Percentiles rank a stretch among this genome's conserved stretches.
Conservation (phyloP, 306 rosid genomes). For the Vigna radiata region DNA sequence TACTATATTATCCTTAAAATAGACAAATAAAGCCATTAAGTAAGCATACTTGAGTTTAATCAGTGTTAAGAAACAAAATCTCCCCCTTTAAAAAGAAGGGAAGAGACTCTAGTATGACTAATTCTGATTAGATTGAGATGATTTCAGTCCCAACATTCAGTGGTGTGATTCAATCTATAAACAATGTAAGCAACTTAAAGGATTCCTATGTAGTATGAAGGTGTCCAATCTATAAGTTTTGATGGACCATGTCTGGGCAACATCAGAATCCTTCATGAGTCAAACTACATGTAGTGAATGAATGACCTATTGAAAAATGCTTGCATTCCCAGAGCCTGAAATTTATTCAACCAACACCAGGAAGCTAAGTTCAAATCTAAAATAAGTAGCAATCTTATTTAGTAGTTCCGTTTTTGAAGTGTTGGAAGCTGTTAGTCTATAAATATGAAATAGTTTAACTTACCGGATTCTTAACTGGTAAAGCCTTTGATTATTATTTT, state of each 20-base stretch:
- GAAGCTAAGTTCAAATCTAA: slow-evolving; percentile 2
- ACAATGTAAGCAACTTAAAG: not conserved
- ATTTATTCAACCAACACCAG: not conserved
- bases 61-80: not conserved
- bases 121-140: slow-evolving; percentile 24
- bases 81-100: not conserved
- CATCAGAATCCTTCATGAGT: slow-evolving; percentile 18
- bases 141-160: slow-evolving; percentile 8
- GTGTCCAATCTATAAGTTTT: not conserved
- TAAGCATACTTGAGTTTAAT: not conserved
- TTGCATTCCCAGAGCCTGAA: not conserved
- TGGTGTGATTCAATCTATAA: not conserved
- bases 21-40: not conserved
- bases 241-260: not conserved
- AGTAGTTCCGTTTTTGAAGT: slow-evolving; percentile 10
- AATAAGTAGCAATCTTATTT: slow-evolving; percentile 14
- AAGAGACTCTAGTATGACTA: not conserved
- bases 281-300: not conserved
- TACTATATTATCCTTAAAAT: not conserved
- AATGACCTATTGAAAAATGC: not conserved
- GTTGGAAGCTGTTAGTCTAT: slow-evolving; percentile 25
- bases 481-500: not conserved
- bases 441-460: not conserved
- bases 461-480: not conserved
- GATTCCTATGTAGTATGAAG: not conserved